These are phyloP conservation scores for Papiliotrema terrestris DNA, from an alignment of 1,284 basidiomycete genomes.

Conservation along the genomic window DNA sequence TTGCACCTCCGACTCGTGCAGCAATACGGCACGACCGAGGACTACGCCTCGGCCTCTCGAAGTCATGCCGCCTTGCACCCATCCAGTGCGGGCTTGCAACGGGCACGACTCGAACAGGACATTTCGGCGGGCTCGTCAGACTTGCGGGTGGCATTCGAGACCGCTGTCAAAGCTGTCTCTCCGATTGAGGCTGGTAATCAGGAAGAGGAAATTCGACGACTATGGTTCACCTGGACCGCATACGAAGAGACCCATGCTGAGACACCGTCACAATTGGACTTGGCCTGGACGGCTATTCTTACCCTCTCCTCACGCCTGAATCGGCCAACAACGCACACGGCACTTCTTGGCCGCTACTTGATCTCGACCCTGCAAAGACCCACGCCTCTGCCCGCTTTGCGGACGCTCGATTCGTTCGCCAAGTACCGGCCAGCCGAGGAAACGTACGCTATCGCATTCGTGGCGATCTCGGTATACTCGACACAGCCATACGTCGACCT, in stretches of 20 bases:
- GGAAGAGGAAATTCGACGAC: conserved; percentile 10
- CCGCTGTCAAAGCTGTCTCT: conserved; percentile 14
- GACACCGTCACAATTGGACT: not conserved
- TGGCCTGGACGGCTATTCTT: conserved; percentile 1
- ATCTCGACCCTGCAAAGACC: not conserved
- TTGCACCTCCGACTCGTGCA: conserved; percentile 27
- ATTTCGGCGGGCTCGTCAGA: not conserved
- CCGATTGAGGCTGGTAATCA: conserved; percentile 6
- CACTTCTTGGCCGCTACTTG: conserved; percentile 3
- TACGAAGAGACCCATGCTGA: conserved; percentile 7
- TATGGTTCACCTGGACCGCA: conserved; percentile 31
- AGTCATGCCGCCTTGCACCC: conserved; percentile 33
- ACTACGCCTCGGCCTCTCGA: conserved; percentile 13
- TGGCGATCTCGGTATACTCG: conserved; percentile 9
- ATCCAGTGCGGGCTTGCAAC: conserved; percentile 26
- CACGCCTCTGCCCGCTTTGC: not conserved
- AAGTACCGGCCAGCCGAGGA: conserved; percentile 20
- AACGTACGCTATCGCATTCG: conserved; percentile 26
- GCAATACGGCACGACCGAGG: not conserved
- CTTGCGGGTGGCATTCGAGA: conserved; percentile 11
- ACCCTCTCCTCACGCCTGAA: not conserved
- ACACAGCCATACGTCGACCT: conserved; percentile 9
- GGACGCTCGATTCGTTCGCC: not conserved
- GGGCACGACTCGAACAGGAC: conserved; percentile 21
- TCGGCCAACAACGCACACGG: not conserved